Conservation (phyloP, 2,329 filamentous ascomycete genomes). For the Blastomyces parvus region DNA sequence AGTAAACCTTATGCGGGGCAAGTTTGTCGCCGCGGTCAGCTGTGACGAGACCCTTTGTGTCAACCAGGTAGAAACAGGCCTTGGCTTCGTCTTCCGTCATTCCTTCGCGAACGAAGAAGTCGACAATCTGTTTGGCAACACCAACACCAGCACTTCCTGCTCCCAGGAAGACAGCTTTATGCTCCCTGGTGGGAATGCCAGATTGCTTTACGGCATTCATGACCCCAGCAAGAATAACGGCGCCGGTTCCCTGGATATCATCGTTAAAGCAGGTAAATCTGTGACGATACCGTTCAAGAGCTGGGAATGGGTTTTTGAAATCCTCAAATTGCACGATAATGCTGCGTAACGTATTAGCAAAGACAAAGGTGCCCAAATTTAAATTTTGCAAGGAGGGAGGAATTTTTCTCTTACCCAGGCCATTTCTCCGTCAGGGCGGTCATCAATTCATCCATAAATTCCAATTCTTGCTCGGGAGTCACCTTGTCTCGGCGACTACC, state of each 20-base stretch:
- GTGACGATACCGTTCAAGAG: constrained; percentile 79
- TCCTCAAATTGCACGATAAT: constrained; percentile 91
- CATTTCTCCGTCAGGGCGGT: constrained; percentile 68
- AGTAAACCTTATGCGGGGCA: constrained; percentile 73
- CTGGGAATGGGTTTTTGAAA: constrained; percentile 95
- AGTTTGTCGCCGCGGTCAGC: constrained; percentile 86
- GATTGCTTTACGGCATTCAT: constrained; percentile 72
- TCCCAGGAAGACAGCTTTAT: constrained; percentile 91
- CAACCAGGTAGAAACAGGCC: constrained; percentile 93
- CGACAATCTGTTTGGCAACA: constrained; percentile 94
- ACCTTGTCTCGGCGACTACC: constrained; percentile 79
- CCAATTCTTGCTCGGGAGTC: constrained; percentile 65
- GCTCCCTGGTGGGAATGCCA: constrained; percentile 74
- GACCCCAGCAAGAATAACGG: constrained; percentile 80
- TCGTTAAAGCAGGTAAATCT: constrained; percentile 96
- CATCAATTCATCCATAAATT: constrained; percentile 98
- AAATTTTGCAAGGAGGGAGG: neutral
- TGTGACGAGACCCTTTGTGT: constrained; percentile 93
- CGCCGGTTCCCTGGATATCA: constrained; percentile 94
- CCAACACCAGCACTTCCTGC: constrained; percentile 92
- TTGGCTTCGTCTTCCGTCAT: constrained; percentile 78
- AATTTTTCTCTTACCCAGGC: constrained; percentile 48
- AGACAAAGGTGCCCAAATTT: neutral
- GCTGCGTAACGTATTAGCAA: constrained; percentile 27
- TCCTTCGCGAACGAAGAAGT: constrained; percentile 90